Evolutionary conservation across 2,329 filamentous ascomycete genomes (phyloP).

Genomic region (Pyrenophora graminea): DNA sequence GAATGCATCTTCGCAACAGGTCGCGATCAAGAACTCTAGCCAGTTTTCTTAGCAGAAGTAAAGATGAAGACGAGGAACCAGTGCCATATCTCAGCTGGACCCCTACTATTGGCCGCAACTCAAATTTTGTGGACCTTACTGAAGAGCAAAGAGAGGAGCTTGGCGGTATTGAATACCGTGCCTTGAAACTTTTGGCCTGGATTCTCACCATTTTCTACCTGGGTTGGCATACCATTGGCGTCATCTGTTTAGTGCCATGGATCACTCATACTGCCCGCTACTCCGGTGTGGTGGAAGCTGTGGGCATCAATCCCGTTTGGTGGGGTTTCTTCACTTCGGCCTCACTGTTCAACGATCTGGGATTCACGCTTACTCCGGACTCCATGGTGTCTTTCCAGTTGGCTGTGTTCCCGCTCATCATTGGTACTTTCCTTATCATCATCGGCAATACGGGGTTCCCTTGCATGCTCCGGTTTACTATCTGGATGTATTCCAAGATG

Average conservation of each 20-base stretch:
- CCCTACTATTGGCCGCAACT: conserved; percentile 90
- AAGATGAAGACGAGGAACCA: conserved; percentile 54
- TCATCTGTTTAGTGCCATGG: conserved; percentile 78
- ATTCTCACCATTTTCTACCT: conserved; percentile 80
- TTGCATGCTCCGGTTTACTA: conserved; percentile 89
- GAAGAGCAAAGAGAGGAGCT: conserved; percentile 93
- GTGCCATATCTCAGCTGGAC: conserved; percentile 95
- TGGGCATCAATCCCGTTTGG: conserved; percentile 73
- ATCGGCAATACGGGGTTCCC: conserved; percentile 96
- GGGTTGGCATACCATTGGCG: conserved; percentile 77
- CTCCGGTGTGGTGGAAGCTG: conserved; percentile 61
- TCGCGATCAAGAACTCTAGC: conserved; percentile 59
- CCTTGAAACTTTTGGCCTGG: conserved; percentile 80
- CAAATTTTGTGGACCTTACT: conserved; percentile 83
- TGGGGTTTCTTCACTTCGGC: conserved; percentile 90
- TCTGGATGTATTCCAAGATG: conserved; percentile 76
- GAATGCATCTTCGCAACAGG: conserved; percentile 31
- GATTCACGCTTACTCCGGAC: conserved; percentile 87
- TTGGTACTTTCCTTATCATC: conserved; percentile 85
- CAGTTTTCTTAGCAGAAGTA: conserved; percentile 62
- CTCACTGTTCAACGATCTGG: conserved; percentile 93
- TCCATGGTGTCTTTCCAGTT: conserved; percentile 89
- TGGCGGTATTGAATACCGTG: conserved; percentile 94
- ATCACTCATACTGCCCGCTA: conserved; percentile 69
- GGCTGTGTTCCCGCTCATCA: conserved; percentile 73